Base-by-base conservation (phyloP, 345 rosid genomes). In the Clarkia xantiana region DNA sequence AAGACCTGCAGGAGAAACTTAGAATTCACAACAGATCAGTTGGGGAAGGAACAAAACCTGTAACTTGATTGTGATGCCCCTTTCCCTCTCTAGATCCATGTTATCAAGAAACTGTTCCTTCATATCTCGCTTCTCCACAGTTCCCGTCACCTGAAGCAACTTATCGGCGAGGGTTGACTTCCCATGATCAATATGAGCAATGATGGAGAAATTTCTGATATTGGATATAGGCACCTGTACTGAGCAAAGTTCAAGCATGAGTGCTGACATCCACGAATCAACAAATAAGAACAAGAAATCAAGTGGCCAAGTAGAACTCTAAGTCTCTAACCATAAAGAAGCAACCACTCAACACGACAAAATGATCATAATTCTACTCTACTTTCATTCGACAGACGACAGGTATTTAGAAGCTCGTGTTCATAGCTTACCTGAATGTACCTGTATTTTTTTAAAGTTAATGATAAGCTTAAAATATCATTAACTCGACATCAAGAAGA, bases 141-240 rank as follows among this genome's bases (percentile, higher is more conserved):
- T 91, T 42, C 98, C 98, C 40, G 98, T 91, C 49, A 73, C 63
- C 54, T 91, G 93, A 59, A 91, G 96, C 73, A 91, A 63, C 67
- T 91, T 91, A 71, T 91, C 98, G 0, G 96, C 98, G 64, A 91
- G 68, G 15, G 98, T 86, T 0, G 96, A 91, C 52, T 91, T 91
- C 18, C 98, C 98, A 69, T 91, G 98, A 55, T 91, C 98, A 20
- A 91, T 91, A 65, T 91, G 98, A 3, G 96, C 98, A 62, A 91
- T 91, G 17, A 91, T 86, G 42, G 76, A 58, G 67, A 91, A 91
- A 64, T 91, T 91, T 64, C 98, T 76, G 46, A 91, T 76, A 34
- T 79, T 75, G 19, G 84, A 65, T n/a, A 75, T 67, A 8, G 94
- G 93, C 22, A 51, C 90, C 84, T 86, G 54, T 16, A 25, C 41